A percentile compares a stretch with the other conserved stretches of the same genome.
Conservation (phyloP, 2,329 filamentous ascomycete species). For the Huntiella abstrusa region DNA sequence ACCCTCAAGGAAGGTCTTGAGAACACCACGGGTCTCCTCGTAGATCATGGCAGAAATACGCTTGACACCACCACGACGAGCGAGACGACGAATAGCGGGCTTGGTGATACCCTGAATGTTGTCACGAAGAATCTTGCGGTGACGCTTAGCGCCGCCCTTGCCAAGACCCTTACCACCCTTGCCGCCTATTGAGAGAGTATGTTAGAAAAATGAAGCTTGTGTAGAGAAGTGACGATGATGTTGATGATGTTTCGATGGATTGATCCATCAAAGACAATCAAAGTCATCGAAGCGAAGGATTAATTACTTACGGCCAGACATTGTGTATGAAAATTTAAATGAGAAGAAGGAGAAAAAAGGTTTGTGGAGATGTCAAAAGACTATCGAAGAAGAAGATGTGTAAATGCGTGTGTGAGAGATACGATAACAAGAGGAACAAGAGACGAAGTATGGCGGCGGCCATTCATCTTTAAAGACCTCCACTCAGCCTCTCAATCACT, state of each 20-base stretch:
- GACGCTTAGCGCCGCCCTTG: slow-evolving; percentile 96
- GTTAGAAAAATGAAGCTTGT: background rate
- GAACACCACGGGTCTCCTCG: slow-evolving; percentile 59
- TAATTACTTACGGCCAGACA: slow-evolving; percentile 13
- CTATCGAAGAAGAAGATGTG: background rate
- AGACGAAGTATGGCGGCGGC: background rate
- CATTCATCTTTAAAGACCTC: slow-evolving; percentile 8
- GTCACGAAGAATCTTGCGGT: slow-evolving; percentile 98
- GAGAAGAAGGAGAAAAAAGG: background rate
- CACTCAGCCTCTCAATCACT: slow-evolving; percentile 6
- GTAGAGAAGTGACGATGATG: background rate
- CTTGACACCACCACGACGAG: slow-evolving; percentile 98
- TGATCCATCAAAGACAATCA: background rate
- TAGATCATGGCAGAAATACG: slow-evolving; percentile 95
- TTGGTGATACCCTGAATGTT: slow-evolving; percentile 99
- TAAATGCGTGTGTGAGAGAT: background rate
- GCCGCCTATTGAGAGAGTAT: slow-evolving; percentile 38
- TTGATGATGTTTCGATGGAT: background rate
- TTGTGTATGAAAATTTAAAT: slow-evolving; percentile 4
- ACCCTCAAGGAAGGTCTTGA: slow-evolving; percentile 61
- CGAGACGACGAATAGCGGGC: slow-evolving; percentile 95
- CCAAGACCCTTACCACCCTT: slow-evolving; percentile 96
- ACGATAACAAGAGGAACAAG: background rate
- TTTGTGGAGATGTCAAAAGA: too few species aligned
- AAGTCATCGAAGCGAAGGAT: too few species aligned